These are phyloP conservation scores for Trametes villosa DNA, from an alignment of 768 basidiomycete genomes.

Conservation along the genomic window DNA sequence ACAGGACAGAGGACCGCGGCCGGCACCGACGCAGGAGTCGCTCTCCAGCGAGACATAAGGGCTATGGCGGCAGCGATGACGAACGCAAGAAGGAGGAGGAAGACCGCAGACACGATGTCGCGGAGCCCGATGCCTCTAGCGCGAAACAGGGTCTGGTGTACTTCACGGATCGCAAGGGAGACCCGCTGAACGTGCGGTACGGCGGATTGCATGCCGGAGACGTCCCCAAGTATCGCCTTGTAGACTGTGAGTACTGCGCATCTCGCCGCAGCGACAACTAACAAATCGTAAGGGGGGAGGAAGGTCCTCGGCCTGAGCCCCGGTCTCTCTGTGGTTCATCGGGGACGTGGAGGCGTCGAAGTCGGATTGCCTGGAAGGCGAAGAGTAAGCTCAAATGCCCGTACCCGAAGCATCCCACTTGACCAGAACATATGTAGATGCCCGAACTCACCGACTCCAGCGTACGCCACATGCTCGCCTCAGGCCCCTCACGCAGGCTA, in stretches of 20 bases:
- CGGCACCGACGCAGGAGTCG: slow-evolving; percentile 22
- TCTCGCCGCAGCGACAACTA: slow-evolving; percentile 44
- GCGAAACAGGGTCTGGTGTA: slow-evolving; percentile 40
- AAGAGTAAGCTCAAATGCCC: slow-evolving; percentile 41
- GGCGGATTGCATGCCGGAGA: slow-evolving; percentile 66
- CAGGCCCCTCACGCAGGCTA: slow-evolving; percentile 56
- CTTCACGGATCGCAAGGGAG: slow-evolving; percentile 71
- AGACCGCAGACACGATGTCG: slow-evolving; percentile 35
- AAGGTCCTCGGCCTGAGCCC: slow-evolving; percentile 64
- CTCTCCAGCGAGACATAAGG: slow-evolving; percentile 10
- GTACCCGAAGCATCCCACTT: neutral
- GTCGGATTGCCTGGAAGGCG: slow-evolving; percentile 44
- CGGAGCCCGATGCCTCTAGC: slow-evolving; percentile 29
- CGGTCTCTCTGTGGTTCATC: slow-evolving; percentile 49
- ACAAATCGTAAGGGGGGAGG: slow-evolving; percentile 59
- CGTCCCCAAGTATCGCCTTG: slow-evolving; percentile 66
- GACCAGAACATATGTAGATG: slow-evolving; percentile 35
- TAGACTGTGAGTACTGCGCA: slow-evolving; percentile 51
- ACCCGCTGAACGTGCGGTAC: slow-evolving; percentile 66
- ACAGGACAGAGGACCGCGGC: slow-evolving; percentile 28
- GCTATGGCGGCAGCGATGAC: slow-evolving; percentile 30
- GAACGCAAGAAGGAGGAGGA: slow-evolving; percentile 40
- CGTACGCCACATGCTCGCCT: slow-evolving; percentile 56
- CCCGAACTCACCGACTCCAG: slow-evolving; percentile 61
- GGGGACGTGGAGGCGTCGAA: slow-evolving; percentile 60